Conservation (phyloP, 2,329 filamentous ascomycete genomes). For the Scorias spongiosa region DNA sequence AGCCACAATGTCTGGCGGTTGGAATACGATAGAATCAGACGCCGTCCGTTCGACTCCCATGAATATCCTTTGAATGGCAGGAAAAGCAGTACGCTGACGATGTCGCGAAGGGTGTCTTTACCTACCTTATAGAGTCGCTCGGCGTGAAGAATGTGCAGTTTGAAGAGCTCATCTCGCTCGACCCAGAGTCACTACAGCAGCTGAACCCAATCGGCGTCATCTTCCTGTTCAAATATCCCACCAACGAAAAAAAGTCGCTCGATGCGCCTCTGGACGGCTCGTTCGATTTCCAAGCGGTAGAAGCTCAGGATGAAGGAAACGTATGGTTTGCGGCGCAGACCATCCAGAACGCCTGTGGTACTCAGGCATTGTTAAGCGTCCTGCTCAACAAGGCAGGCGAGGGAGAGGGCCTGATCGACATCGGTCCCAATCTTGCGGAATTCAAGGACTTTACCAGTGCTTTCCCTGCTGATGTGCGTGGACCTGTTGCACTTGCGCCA, state of each 20-base stretch:
- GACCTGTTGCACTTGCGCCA: background rate
- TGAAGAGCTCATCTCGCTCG: slow-evolving; percentile 84
- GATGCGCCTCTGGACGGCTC: slow-evolving; percentile 62
- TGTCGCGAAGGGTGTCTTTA: slow-evolving; percentile 71
- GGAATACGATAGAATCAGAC: slow-evolving; percentile 97
- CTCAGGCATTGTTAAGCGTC: slow-evolving; percentile 83
- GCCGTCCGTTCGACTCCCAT: slow-evolving; percentile 46
- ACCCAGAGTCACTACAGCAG: slow-evolving; percentile 54
- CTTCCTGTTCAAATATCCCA: slow-evolving; percentile 96
- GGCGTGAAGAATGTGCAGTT: slow-evolving; percentile 92
- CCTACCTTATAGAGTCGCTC: slow-evolving; percentile 81
- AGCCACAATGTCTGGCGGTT: slow-evolving; percentile 44
- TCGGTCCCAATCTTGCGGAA: slow-evolving; percentile 54
- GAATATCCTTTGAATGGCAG: background rate
- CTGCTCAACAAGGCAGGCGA: slow-evolving; percentile 59
- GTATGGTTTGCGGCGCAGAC: slow-evolving; percentile 95
- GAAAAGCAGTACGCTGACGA: slow-evolving; percentile 1
- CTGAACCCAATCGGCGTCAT: slow-evolving; percentile 59
- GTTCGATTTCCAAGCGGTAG: slow-evolving; percentile 46
- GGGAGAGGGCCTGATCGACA: slow-evolving; percentile 40
- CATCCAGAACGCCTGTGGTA: slow-evolving; percentile 96
- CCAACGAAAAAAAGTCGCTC: slow-evolving; percentile 44
- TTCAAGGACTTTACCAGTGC: slow-evolving; percentile 82
- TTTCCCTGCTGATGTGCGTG: slow-evolving; percentile 47
- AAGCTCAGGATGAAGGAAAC: slow-evolving; percentile 42